Evolutionary conservation across 805 yeast genomes (phyloP).

Genomic region (Starmera amethionina): DNA sequence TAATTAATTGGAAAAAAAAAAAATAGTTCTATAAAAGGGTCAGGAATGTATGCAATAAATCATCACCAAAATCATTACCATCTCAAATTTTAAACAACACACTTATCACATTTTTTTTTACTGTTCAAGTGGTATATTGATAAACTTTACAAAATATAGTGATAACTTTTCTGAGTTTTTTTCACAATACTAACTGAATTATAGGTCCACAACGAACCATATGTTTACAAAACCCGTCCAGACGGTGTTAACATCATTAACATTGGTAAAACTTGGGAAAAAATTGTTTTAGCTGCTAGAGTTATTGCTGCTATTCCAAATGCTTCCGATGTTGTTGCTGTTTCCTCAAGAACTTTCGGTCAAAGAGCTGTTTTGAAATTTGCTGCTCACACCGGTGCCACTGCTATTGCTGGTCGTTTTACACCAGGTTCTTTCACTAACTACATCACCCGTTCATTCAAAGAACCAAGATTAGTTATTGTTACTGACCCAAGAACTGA

Average conservation of each 20-base stretch:
- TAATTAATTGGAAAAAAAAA: no score
- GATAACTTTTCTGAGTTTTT: no score
- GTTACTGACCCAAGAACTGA: constrained; percentile 99
- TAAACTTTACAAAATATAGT: no score
- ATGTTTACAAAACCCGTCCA: constrained; percentile 97
- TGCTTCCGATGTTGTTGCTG: constrained; percentile 97
- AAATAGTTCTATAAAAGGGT: no score
- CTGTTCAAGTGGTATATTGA: no score
- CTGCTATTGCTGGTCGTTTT: constrained; percentile 99
- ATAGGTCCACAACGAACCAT: constrained; percentile 91
- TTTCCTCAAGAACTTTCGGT: constrained; percentile 98
- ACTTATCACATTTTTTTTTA: no score
- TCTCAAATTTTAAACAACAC: no score
- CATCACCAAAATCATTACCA: no score
- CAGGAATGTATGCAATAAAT: no score
- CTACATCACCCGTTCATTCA: constrained; percentile 99
- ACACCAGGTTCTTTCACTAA: constrained; percentile 99
- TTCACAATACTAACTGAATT: constrained; percentile 8
- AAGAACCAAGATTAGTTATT: constrained; percentile 98
- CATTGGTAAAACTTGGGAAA: constrained; percentile 99
- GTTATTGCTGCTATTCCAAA: constrained; percentile 99
- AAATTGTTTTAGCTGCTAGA: constrained; percentile 98
- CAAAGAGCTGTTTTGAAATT: constrained; percentile 99
- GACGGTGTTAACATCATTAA: constrained; percentile 99
- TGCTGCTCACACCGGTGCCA: constrained; percentile 99